Conservation (phyloP, 1,139 yeast species). For the Geotrichum bryndzae region DNA sequence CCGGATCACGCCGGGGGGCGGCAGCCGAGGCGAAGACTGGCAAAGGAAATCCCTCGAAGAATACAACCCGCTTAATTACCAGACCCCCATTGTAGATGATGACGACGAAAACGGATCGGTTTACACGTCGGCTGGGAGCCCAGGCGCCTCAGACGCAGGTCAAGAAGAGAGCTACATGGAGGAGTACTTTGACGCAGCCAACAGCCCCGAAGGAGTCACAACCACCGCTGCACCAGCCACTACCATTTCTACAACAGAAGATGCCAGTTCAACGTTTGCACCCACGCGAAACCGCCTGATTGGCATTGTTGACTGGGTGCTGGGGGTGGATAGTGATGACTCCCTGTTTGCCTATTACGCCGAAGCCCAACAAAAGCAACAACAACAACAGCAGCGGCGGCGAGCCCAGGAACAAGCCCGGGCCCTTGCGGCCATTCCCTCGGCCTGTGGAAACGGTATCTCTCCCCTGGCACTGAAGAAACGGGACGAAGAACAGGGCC, state of each 20-base stretch:
- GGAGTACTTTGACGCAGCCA: slow-evolving; percentile 14
- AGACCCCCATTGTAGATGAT: background rate
- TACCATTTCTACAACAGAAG: too few relatives aligned
- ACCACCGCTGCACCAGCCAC: too few relatives aligned
- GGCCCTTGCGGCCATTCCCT: background rate
- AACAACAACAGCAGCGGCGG: background rate
- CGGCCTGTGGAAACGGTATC: background rate
- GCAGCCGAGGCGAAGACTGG: background rate
- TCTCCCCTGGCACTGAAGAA: background rate
- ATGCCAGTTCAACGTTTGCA: slow-evolving; percentile 2
- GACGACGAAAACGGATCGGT: background rate
- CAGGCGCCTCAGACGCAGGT: slow-evolving; percentile 10
- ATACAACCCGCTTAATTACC: slow-evolving; percentile 13
- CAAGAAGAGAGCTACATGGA: slow-evolving; percentile 16
- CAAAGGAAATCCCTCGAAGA: slow-evolving; percentile 1
- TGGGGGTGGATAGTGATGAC: slow-evolving; percentile 25
- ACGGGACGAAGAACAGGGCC: slow-evolving; percentile 18
- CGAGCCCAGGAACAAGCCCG: background rate
- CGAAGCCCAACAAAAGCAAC: background rate
- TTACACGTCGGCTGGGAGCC: background rate
- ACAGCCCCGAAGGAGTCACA: background rate
- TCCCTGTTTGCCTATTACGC: slow-evolving; percentile 6
- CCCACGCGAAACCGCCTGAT: slow-evolving; percentile 23
- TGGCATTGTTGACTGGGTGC: slow-evolving; percentile 28
- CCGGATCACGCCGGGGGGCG: background rate